Evolutionary conservation across 2,329 filamentous ascomycete genomes (phyloP), one percentile per base, ranked within the genome.

Genomic region (Fusarium sp.): DNA sequence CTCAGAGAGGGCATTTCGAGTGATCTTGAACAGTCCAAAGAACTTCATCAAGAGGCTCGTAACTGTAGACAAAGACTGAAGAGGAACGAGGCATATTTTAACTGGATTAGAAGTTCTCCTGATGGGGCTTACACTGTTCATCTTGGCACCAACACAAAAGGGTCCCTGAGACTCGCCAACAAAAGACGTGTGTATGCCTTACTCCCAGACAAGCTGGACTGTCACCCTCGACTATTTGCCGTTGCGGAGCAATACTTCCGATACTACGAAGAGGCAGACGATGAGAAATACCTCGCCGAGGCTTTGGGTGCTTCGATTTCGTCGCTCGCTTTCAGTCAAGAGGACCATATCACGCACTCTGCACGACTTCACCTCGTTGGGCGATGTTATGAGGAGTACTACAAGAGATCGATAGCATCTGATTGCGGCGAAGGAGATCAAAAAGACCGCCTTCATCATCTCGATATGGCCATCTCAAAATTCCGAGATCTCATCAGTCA

Each of bases 391-490:
- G 45, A 59, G 4, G n/a, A 15, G 0, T 41, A 39, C 35, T 59
- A 59, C n/a, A 31, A 59, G 36, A 41, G 45, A 3, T 41, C 45
- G 1, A 38, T 50, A 31, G 9, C 8, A 11, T 3, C 15, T 3
- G 10, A 41, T 4, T 7, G 5, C 1, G 3, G 3, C 1, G 45
- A 53, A 25, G 17, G n/a, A 3, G 35, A 39, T 1, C 22, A 27
- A 15, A 31, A 25, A 0, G 27, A n/a, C 4, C n/a, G n/a, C 0
- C 27, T 31, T 0, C 2, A 2, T 6, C 11, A 59, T 17, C 56
- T 59, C 3, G 25, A 12, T 4, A 41, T n/a, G 35, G n/a, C 56
- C 3, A 18, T 59, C 4, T 41, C 35, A 4, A 54, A 41, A 33
- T 35, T 59, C 8, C 56, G 36, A 17, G 35, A 59, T 1, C n/a